A percentile compares a stretch with the other conserved stretches of the same genome.
Evolutionary conservation across 805 yeast genomes (phyloP).

Genomic region (Monosporozyma yasuniensis): DNA sequence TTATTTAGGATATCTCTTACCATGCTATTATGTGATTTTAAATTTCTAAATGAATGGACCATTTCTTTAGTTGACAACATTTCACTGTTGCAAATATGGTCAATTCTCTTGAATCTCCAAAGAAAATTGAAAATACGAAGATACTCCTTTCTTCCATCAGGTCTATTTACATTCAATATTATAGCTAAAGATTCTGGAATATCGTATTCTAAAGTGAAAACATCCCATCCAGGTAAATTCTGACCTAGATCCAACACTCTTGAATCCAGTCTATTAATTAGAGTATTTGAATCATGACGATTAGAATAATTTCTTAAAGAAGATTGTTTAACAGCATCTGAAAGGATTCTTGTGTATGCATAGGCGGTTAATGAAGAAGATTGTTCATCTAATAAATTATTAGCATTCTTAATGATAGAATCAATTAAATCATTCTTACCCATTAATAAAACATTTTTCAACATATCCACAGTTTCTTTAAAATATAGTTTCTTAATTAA

Average conservation of each 20-base stretch:
- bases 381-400: slow-evolving; percentile 46
- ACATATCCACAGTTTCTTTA: slow-evolving; percentile 45
- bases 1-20: slow-evolving; percentile 24
- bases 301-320: slow-evolving; percentile 36
- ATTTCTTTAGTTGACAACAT: slow-evolving; percentile 37
- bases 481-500: slow-evolving; percentile 43
- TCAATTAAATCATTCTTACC: slow-evolving; percentile 79
- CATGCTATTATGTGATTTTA: slow-evolving; percentile 17
- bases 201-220: slow-evolving; percentile 76
- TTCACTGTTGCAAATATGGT: slow-evolving; percentile 39
- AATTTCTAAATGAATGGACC: slow-evolving; percentile 23
- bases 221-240: slow-evolving; percentile 82
- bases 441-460: slow-evolving; percentile 61
- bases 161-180: slow-evolving; percentile 43
- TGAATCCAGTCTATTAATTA: slow-evolving; percentile 63
- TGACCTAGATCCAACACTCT: slow-evolving; percentile 66
- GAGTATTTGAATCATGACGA: slow-evolving; percentile 30
- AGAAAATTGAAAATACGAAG: slow-evolving; percentile 75
- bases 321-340: slow-evolving; percentile 52
- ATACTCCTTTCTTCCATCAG: slow-evolving; percentile 47
- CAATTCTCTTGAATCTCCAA: slow-evolving; percentile 66
- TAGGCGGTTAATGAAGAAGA: slow-evolving; percentile 56
- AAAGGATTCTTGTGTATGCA: slow-evolving; percentile 54
- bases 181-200: slow-evolving; percentile 43
- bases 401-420: slow-evolving; percentile 47